These are phyloP conservation scores for Mycothermus thermophilus DNA, from an alignment of 495 filamentous ascomycete genomes.

Conservation along the genomic window DNA sequence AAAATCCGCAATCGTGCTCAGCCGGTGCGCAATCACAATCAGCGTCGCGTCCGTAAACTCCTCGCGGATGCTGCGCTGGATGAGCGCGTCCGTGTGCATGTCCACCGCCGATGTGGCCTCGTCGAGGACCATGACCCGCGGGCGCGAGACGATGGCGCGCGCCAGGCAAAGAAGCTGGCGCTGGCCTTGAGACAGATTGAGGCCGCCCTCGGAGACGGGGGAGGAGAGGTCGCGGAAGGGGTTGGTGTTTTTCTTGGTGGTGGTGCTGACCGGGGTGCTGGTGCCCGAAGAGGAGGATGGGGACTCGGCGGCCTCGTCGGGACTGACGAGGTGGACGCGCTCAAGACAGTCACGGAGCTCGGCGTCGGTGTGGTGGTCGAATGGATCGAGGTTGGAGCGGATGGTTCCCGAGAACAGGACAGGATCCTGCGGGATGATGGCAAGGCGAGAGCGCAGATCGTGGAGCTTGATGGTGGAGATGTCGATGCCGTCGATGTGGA, in stretches of 20 bases:
- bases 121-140: constrained; percentile 78
- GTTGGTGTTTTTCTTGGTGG: constrained; percentile 42
- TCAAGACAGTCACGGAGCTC: constrained; percentile 62
- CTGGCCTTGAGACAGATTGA: constrained; percentile 77
- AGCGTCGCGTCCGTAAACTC: constrained; percentile 67
- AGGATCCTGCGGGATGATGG: constrained; percentile 71
- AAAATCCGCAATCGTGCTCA: constrained; percentile 78
- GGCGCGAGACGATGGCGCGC: constrained; percentile 65
- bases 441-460: constrained; percentile 56
- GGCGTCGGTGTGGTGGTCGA: constrained; percentile 54
- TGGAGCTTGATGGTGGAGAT: constrained; percentile 62
- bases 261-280: constrained; percentile 12
- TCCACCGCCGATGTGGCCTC: constrained; percentile 85
- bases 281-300: constrained; percentile 14
- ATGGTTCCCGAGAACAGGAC: constrained; percentile 81
- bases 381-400: constrained; percentile 70
- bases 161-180: constrained; percentile 80
- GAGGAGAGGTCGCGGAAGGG: constrained; percentile 46
- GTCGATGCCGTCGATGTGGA: constrained; percentile 64
- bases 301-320: neutral
- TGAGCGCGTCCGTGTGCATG: constrained; percentile 69
- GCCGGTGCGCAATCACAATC: constrained; percentile 76
- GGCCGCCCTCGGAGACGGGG: constrained; percentile 58
- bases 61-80: constrained; percentile 68
- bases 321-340: constrained; percentile 56